phyloP scores from a whole-genome alignment of 768 basidiomycete genomes.

The Suillus lakei region DNA sequence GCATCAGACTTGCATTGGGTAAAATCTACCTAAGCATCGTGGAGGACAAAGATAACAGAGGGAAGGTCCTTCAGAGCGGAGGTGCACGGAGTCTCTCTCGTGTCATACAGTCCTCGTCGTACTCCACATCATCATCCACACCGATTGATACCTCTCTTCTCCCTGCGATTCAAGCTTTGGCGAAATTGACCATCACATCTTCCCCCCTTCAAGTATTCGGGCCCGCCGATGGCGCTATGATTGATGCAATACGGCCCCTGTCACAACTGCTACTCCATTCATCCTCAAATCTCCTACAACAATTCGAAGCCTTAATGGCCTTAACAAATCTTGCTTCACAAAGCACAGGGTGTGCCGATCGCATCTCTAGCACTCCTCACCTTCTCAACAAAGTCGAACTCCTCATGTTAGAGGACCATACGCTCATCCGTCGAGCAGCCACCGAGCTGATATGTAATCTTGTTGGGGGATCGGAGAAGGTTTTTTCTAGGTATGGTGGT shows the following conservation, averaged over 20 bases:
- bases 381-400: constrained; percentile 71
- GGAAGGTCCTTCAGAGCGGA: constrained; percentile 76
- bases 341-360: constrained; percentile 62
- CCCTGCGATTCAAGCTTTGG: constrained; percentile 82
- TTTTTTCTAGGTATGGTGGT: constrained; percentile 76
- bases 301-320: constrained; percentile 95
- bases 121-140: constrained; percentile 35
- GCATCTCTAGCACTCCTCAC: constrained; percentile 66
- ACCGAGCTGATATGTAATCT: constrained; percentile 94
- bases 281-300: constrained; percentile 74
- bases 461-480: constrained; percentile 72
- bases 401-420: constrained; percentile 81
- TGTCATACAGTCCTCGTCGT: constrained; percentile 56
- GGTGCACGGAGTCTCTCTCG: constrained; percentile 69
- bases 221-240: constrained; percentile 72
- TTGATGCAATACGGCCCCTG: constrained; percentile 86
- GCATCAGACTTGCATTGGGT: constrained; percentile 61
- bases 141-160: constrained; percentile 44
- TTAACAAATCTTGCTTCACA: constrained; percentile 93
- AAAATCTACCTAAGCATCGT: constrained; percentile 71
- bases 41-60: constrained; percentile 79
- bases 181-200: constrained; percentile 91
- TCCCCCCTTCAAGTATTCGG: constrained; percentile 92
- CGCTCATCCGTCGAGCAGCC: constrained; percentile 82
- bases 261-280: constrained; percentile 72